A percentile compares a stretch with the other conserved stretches of the same genome.
phyloP scores from a whole-genome alignment of 2,329 filamentous ascomycete species.

The Fusarium newnesense region DNA sequence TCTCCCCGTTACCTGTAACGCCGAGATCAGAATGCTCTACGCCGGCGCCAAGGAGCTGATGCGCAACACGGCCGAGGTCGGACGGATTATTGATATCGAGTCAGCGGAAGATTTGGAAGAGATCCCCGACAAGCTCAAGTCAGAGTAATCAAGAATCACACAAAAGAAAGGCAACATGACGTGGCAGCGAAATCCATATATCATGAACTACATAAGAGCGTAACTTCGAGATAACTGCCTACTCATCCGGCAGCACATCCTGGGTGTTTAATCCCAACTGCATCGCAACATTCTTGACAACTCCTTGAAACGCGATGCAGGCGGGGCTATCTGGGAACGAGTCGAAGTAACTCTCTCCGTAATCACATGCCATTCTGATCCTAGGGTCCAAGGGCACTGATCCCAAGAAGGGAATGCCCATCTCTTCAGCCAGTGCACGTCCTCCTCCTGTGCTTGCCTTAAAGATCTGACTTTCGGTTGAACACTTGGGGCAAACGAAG shows the following conservation, averaged over 20 bases:
- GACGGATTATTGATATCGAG: conserved; percentile 85
- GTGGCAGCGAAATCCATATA: conserved; percentile 10
- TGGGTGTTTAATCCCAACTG: conserved; percentile 72
- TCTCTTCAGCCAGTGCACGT: conserved; percentile 81
- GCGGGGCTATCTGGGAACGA: conserved; percentile 93
- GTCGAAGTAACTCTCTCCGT: conserved; percentile 96
- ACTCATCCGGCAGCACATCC: conserved; percentile 56
- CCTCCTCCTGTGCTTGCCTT: conserved; percentile 91
- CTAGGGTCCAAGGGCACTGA: conserved; percentile 91
- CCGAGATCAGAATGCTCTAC: conserved; percentile 90
- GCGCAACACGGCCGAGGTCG: conserved; percentile 92
- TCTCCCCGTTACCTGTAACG: conserved; percentile 90
- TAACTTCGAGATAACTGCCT: conserved; percentile 25
- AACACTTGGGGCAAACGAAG: conserved; percentile 95
- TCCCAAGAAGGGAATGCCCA: conserved; percentile 88
- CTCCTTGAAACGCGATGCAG: conserved; percentile 80
- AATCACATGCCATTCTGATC: conserved; percentile 97
- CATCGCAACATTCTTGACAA: conserved; percentile 78
- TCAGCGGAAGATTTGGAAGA: conserved; percentile 82
- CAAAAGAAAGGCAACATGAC: not conserved
- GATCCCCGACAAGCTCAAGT: conserved; percentile 73
- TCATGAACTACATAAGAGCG: conserved; percentile 34
- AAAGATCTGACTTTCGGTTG: conserved; percentile 86
- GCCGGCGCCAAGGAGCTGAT: conserved; percentile 96
- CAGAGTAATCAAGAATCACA: conserved; percentile 13